These are phyloP conservation scores for Nyctanthes arbortristis DNA, from an alignment of 257 asterid genomes.

Conservation along the genomic window DNA sequence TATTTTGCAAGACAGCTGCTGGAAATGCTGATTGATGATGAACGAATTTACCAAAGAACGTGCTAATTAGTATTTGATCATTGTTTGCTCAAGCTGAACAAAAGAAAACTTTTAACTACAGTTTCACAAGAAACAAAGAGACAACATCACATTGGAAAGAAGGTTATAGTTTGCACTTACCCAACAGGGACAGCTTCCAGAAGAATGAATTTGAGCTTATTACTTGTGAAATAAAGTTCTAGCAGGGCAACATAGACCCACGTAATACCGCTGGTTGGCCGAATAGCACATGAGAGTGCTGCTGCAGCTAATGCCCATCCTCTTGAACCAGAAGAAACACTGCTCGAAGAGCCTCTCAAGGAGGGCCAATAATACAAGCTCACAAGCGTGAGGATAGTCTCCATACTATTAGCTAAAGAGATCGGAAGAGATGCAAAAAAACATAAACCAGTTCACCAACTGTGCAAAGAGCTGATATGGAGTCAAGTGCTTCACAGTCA, in stretches of 20 bases:
- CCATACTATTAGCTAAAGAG: slow-evolving; percentile 83
- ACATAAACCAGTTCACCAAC: slow-evolving; percentile 93
- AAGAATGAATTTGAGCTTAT: slow-evolving; percentile 59
- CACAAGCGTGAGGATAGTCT: slow-evolving; percentile 81
- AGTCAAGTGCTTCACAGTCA: slow-evolving; percentile 53
- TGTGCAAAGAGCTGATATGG: slow-evolving; percentile 71
- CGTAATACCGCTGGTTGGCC: slow-evolving; percentile 93
- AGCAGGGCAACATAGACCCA: slow-evolving; percentile 83
- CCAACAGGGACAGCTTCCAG: slow-evolving; percentile 80
- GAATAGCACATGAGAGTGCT: slow-evolving; percentile 84
- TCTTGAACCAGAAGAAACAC: slow-evolving; percentile 51
- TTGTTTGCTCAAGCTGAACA: background rate
- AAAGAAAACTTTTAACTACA: background rate
- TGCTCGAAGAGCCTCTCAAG: slow-evolving; percentile 48
- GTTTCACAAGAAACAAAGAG: slow-evolving; percentile 8
- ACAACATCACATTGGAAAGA: slow-evolving; percentile 9
- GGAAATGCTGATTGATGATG: background rate
- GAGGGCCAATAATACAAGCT: slow-evolving; percentile 96
- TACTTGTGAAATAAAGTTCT: slow-evolving; percentile 53
- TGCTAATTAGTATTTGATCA: background rate
- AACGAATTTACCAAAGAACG: background rate
- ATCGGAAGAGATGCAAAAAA: slow-evolving; percentile 93
- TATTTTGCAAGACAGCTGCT: no score
- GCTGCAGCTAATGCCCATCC: slow-evolving; percentile 70
- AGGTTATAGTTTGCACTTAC: slow-evolving; percentile 43